Evolutionary conservation across 192 early-diverging fungal species (phyloP).

Genomic region (Linnemannia hyalina): DNA sequence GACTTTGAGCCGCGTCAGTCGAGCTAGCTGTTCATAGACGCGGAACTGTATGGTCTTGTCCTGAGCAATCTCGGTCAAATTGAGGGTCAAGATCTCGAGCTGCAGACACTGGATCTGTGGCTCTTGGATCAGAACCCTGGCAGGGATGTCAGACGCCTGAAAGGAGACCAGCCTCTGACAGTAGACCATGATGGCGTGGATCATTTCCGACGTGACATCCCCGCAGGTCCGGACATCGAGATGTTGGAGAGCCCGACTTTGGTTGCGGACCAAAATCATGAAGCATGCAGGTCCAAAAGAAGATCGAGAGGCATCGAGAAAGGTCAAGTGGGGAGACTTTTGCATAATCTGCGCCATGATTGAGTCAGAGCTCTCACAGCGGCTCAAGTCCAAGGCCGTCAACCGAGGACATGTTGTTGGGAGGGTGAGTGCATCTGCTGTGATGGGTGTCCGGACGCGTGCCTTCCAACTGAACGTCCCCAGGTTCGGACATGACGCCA

Average conservation of each 20-base stretch:
- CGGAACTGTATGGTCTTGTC: conserved; percentile 6
- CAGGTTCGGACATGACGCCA: conserved; percentile 3
- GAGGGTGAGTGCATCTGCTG: background rate
- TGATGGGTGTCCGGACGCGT: background rate
- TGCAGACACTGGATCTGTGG: background rate
- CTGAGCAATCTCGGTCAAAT: conserved; percentile 1
- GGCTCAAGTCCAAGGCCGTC: background rate
- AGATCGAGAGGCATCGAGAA: background rate
- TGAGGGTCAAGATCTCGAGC: conserved; percentile 8
- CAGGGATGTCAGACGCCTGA: conserved; percentile 1
- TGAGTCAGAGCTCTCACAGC: conserved; percentile 2
- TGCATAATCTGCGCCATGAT: conserved; percentile 4
- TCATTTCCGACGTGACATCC: conserved; percentile 11
- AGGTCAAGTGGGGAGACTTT: background rate
- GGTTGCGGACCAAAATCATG: background rate
- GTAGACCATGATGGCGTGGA: background rate
- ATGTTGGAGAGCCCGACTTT: background rate
- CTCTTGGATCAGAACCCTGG: conserved; percentile 3
- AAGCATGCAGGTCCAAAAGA: conserved; percentile 6
- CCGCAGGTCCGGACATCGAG: background rate
- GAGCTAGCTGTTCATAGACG: conserved; percentile 9
- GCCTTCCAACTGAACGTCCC: conserved; percentile 7
- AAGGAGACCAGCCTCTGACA: conserved; percentile 4
- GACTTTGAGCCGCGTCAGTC: background rate
- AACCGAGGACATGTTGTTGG: background rate